Percentiles rank a stretch among this genome's conserved stretches.
phyloP scores from a whole-genome alignment of 768 basidiomycete species.

The Exsudoporus frostii region DNA sequence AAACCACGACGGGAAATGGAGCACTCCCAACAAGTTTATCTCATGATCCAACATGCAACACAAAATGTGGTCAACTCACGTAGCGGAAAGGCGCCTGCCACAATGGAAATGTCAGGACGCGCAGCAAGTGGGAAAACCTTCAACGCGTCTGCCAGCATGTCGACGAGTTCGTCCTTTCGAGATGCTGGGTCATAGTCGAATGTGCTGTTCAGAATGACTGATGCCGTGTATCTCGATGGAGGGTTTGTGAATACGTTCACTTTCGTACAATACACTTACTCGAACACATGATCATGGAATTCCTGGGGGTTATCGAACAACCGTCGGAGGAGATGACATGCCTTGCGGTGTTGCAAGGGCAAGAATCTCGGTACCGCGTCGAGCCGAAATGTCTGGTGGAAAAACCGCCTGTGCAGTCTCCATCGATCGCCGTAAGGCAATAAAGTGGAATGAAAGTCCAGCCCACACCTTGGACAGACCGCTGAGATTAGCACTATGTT shows the following conservation, averaged over 20 bases:
- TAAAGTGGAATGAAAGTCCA: background rate
- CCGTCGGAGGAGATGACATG: background rate
- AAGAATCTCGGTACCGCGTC: background rate
- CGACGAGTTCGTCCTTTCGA: constrained; percentile 5
- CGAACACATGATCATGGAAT: background rate
- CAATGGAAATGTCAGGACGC: background rate
- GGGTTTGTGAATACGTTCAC: background rate
- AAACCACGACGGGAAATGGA: constrained; percentile 5
- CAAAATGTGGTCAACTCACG: background rate
- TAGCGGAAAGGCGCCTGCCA: background rate
- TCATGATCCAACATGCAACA: background rate
- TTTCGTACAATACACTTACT: background rate
- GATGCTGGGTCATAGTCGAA: constrained; percentile 4
- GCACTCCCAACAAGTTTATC: background rate
- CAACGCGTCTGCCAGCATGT: background rate
- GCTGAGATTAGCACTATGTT: background rate
- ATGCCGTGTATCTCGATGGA: background rate
- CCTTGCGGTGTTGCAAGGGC: background rate
- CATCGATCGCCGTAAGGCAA: constrained; percentile 10
- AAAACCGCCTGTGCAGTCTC: constrained; percentile 12
- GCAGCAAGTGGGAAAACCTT: background rate
- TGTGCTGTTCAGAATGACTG: background rate
- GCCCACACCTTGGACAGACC: background rate
- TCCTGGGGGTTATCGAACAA: background rate
- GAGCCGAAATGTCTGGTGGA: constrained; percentile 8